Evolutionary conservation across 2,329 filamentous ascomycete genomes (phyloP), one percentile per base, ranked within the genome.

Genomic region (Elsinoe arachidis): DNA sequence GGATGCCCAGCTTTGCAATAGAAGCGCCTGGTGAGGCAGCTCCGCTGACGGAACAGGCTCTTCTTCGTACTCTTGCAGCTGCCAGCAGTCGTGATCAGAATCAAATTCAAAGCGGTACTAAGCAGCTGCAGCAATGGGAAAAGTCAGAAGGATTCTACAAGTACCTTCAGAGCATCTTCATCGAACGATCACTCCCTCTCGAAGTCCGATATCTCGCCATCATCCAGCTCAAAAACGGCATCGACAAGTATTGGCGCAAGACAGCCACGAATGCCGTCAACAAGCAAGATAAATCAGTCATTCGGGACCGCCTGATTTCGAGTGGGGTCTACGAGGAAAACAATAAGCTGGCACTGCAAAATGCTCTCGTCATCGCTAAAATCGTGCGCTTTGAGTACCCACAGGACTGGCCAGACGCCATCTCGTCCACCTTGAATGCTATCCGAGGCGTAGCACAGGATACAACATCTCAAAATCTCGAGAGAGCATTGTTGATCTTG

Each of bases 211-310:
- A 95, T 67, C 84, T 96, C 10, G 88, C 92, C 56, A 83, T 97
- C 58, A 96, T 97, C 63, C 88, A 96, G 69, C 79, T 99, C 56
- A 97, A 97, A 70, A 96, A 97, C 70, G 93, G 91, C 57, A 91
- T 97, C 71, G 92, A 97, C 69, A 90, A 87, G 69, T 90, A 90
- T 72, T 99, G 93, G 93, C 82, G 93, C 68, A 89, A 79, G 68
- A 88, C 87, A 34, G 83, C 88, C 52, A 81, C 87, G 58, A 83
- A 85, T 72, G 79, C 81, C 5, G 80, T 86, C 5, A 73, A 70
- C 49, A 81, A 82, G 59, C 81, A 86, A 17, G 88, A 96, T 68
- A 96, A 93, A 71, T 75, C 80, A 9, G 69, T 80, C 37, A 93
- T 99, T 56, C 84, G 92, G 52, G 81, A 81, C 3, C 81, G 86